Percentiles rank a stretch among this genome's conserved stretches.
These are phyloP conservation scores for Cutaneotrichosporon daszewskae DNA, from an alignment of 1,284 basidiomycete species.

Conservation along the genomic window DNA sequence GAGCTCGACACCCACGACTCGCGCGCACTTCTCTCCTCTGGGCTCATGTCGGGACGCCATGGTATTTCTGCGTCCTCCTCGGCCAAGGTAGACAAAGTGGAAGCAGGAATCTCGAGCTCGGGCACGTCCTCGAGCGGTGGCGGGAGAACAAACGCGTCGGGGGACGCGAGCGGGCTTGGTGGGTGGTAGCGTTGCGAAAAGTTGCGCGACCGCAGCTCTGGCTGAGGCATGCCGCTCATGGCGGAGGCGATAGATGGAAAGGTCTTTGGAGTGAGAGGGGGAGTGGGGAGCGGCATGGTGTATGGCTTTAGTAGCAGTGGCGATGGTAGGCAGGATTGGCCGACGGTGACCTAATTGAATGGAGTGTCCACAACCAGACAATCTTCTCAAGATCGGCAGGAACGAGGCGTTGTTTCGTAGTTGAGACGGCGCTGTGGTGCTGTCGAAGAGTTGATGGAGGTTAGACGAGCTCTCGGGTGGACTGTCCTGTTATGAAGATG, in stretches of 20 bases:
- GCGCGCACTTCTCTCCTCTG: conserved; percentile 27
- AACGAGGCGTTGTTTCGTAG: no score
- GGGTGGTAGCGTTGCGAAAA: conserved; percentile 1
- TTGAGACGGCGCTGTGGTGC: no score
- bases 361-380: no score
- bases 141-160: conserved; percentile 10
- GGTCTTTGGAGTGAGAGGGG: conserved; percentile 33
- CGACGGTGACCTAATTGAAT: no score
- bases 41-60: conserved; percentile 34
- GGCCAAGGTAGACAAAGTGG: background rate
- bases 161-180: conserved; percentile 8
- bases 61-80: conserved; percentile 6
- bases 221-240: background rate
- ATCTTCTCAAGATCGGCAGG: no score
- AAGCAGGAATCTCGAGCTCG: conserved; percentile 14
- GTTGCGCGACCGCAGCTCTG: background rate
- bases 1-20: conserved; percentile 31
- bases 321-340: no score
- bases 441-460: no score
- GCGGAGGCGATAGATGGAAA: conserved; percentile 2
- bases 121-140: conserved; percentile 12
- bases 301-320: no score
- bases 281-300: conserved; percentile 24
- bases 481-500: no score
- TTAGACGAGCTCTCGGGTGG: no score